Evolutionary conservation across 495 filamentous ascomycete genomes (phyloP).

Genomic region (Trichocladium uniseriatum): DNA sequence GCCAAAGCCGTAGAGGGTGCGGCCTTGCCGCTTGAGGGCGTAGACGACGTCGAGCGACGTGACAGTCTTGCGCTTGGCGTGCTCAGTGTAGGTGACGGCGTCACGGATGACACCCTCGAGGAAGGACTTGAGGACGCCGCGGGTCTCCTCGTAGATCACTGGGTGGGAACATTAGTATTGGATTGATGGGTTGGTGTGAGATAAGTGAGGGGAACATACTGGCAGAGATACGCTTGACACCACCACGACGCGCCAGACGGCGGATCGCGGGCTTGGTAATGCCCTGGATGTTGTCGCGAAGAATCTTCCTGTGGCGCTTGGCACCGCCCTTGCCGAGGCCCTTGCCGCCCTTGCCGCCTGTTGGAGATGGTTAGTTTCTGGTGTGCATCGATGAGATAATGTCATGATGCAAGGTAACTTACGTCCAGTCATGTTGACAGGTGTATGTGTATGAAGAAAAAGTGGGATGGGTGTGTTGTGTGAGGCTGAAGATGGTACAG

Average conservation of each 20-base stretch:
- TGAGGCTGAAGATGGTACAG: constrained; percentile 34
- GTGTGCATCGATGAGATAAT: constrained; percentile 2
- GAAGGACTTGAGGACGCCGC: constrained; percentile 99
- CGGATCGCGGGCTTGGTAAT: constrained; percentile 99
- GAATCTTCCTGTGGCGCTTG: constrained; percentile 98
- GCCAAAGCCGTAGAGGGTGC: constrained; percentile 95
- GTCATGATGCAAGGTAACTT: constrained; percentile 42
- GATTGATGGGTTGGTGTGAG: not conserved
- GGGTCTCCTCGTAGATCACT: constrained; percentile 99
- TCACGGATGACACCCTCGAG: constrained; percentile 99
- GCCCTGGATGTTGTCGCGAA: constrained; percentile 99
- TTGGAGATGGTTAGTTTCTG: constrained; percentile 19
- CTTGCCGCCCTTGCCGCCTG: constrained; percentile 91
- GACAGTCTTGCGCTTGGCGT: constrained; percentile 97
- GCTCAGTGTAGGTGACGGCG: constrained; percentile 96
- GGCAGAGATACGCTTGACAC: constrained; percentile 99
- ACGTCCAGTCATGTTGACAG: constrained; percentile 84
- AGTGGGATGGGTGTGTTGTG: constrained; percentile 15
- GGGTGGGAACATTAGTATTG: constrained; percentile 29
- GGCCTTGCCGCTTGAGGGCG: constrained; percentile 85
- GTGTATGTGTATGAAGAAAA: constrained; percentile 23
- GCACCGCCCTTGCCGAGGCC: constrained; percentile 76
- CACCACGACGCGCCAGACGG: constrained; percentile 98
- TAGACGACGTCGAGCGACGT: constrained; percentile 93
- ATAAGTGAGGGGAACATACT: constrained; percentile 43